Evolutionary conservation across 2,329 filamentous ascomycete species (phyloP).

Genomic region (Hypoxylon sp.): DNA sequence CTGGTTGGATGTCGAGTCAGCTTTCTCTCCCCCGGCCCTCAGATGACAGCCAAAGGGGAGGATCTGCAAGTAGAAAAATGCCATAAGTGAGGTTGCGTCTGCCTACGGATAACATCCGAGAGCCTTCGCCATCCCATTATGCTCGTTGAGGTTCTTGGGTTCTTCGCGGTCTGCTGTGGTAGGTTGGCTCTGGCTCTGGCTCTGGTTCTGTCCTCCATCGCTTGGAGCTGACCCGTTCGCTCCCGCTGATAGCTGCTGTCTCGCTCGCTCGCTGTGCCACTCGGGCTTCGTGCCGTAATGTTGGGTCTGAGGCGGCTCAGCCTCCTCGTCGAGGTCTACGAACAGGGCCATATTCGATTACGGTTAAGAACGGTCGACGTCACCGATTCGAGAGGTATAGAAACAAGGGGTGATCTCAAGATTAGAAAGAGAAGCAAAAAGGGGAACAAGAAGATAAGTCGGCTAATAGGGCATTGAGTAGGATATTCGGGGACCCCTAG

Average conservation of each 20-base stretch:
- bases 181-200: slow-evolving; percentile 34
- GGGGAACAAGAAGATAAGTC: slow-evolving; percentile 11
- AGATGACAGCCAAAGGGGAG: slow-evolving; percentile 38
- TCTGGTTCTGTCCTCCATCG: slow-evolving; percentile 28
- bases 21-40: slow-evolving; percentile 31
- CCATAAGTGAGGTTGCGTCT: slow-evolving; percentile 54
- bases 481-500: slow-evolving; percentile 27
- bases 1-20: slow-evolving; percentile 62
- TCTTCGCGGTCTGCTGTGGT: slow-evolving; percentile 38
- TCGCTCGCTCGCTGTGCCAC: slow-evolving; percentile 46
- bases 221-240: slow-evolving; percentile 21
- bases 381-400: slow-evolving; percentile 15
- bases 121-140: slow-evolving; percentile 73
- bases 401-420: slow-evolving; percentile 2
- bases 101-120: slow-evolving; percentile 79
- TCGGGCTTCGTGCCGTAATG: slow-evolving; percentile 47
- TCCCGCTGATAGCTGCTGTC: slow-evolving; percentile 26
- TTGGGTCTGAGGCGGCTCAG: slow-evolving; percentile 48
- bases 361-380: slow-evolving; percentile 17
- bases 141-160: slow-evolving; percentile 67
- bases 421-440: slow-evolving; percentile 17
- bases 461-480: slow-evolving; percentile 22
- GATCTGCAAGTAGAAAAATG: slow-evolving; percentile 46
- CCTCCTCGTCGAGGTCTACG: slow-evolving; percentile 55
- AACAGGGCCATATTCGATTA: slow-evolving; percentile 53